A percentile compares a stretch with the other conserved stretches of the same genome.
phyloP scores from a whole-genome alignment of 2,329 filamentous ascomycete genomes.

The Curvularia sp. region DNA sequence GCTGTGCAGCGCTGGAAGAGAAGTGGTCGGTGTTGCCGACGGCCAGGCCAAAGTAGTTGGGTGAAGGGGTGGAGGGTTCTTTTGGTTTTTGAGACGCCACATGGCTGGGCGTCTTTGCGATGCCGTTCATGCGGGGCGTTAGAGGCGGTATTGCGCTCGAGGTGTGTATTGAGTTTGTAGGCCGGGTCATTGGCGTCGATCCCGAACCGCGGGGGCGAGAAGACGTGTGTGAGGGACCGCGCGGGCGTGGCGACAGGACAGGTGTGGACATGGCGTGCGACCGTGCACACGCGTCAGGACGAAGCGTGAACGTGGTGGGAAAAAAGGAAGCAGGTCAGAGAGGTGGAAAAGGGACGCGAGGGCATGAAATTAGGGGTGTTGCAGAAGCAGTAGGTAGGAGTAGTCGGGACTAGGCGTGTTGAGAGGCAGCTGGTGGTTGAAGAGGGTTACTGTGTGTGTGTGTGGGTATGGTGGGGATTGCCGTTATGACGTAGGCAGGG shows the following conservation, averaged over 20 bases:
- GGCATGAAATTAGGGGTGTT: slow-evolving; percentile 34
- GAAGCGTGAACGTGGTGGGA: slow-evolving; percentile 24
- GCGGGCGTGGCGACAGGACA: slow-evolving; percentile 43
- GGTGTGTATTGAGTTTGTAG: slow-evolving; percentile 38
- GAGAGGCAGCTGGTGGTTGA: neutral
- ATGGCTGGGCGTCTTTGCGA: slow-evolving; percentile 44
- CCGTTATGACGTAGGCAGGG: slow-evolving; percentile 17
- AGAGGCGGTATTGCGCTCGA: slow-evolving; percentile 36
- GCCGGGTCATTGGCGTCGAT: slow-evolving; percentile 42
- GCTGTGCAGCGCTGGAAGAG: slow-evolving; percentile 65
- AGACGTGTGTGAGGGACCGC: slow-evolving; percentile 39
- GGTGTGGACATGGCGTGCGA: slow-evolving; percentile 45
- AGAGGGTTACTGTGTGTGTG: neutral
- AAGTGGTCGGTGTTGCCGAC: slow-evolving; percentile 66
- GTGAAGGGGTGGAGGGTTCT: slow-evolving; percentile 62
- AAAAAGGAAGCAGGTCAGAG: slow-evolving; percentile 10
- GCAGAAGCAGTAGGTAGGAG: slow-evolving; percentile 8
- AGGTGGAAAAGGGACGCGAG: slow-evolving; percentile 26
- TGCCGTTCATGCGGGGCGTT: slow-evolving; percentile 43
- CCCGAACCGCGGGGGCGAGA: slow-evolving; percentile 33
- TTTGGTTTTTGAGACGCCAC: slow-evolving; percentile 34
- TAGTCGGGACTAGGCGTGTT: neutral
- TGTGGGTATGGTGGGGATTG: slow-evolving; percentile 18
- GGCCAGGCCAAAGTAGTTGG: slow-evolving; percentile 86
- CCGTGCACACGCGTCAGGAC: slow-evolving; percentile 15